phyloP scores from a whole-genome alignment of 257 asterid genomes.

The Nicotiana tomentosiformis region DNA sequence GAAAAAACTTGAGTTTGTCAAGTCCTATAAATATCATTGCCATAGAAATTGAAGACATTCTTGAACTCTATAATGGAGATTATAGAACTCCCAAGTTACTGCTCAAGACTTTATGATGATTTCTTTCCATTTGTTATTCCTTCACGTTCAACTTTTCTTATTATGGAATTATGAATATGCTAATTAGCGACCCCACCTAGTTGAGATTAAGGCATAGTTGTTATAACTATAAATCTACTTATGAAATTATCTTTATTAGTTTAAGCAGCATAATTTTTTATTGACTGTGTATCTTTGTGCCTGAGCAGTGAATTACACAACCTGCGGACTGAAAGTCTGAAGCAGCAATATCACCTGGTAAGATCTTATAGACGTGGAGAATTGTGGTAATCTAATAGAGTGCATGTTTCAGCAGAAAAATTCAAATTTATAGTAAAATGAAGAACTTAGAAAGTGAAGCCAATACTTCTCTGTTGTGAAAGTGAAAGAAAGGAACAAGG shows the following conservation, averaged over 20 bases:
- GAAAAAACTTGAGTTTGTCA: not conserved
- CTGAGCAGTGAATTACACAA: constrained; percentile 74
- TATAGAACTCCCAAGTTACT: not conserved
- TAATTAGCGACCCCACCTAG: not conserved
- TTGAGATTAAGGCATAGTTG: not conserved
- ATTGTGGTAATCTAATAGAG: not conserved
- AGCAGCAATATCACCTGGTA: constrained; percentile 78
- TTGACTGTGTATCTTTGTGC: constrained; percentile 2
- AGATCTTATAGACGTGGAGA: constrained; percentile 16
- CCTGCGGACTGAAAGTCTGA: constrained; percentile 64
- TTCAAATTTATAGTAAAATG: not conserved
- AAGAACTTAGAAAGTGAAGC: not conserved
- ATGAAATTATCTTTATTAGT: not conserved
- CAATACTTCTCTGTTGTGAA: not conserved
- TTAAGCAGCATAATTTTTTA: not conserved
- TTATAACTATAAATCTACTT: not conserved
- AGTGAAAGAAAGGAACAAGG: not conserved
- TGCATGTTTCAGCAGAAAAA: not conserved
- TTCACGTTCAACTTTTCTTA: not conserved
- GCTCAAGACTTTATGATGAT: not conserved
- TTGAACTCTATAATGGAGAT: not conserved
- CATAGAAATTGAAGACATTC: not conserved
- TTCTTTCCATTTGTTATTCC: not conserved
- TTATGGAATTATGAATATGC: not conserved
- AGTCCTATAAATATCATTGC: not conserved